Conservation (phyloP, 1,284 basidiomycete species). For the Austroboletus niveus region DNA sequence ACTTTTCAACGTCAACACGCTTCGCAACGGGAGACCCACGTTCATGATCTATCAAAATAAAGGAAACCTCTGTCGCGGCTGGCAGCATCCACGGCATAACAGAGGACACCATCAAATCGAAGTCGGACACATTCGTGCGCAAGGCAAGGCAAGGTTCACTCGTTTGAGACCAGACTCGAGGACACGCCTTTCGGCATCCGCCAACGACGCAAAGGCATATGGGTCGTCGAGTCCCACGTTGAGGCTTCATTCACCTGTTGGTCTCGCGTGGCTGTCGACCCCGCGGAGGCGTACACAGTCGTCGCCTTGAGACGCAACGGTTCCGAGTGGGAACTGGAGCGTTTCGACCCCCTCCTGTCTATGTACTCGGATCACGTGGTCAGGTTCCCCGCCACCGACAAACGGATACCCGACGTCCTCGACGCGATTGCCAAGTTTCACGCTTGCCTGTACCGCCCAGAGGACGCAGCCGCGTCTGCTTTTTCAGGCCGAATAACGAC, state of each 20-base stretch:
- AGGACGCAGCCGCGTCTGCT: too few species aligned
- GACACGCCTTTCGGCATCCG: neutral
- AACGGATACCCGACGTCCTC: too few species aligned
- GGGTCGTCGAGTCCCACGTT: too few species aligned
- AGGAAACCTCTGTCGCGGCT: conserved; percentile 14
- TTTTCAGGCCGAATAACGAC: too few species aligned
- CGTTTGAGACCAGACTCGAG: conserved; percentile 15
- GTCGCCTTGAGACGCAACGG: neutral
- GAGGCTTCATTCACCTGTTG: neutral
- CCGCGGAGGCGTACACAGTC: conserved; percentile 10
- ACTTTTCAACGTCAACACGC: conserved; percentile 22
- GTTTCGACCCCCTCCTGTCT: too few species aligned
- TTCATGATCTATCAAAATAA: conserved; percentile 16
- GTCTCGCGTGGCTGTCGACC: conserved; percentile 5
- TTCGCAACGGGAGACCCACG: conserved; percentile 10
- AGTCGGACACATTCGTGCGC: conserved; percentile 1
- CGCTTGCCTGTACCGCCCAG: too few species aligned
- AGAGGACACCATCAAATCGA: conserved; percentile 10
- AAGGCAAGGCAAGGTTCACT: conserved; percentile 10
- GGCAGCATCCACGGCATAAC: conserved; percentile 21
- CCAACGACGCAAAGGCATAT: neutral
- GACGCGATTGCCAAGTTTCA: too few species aligned
- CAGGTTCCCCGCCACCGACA: conserved; percentile 2
- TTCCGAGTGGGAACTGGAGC: too few species aligned
- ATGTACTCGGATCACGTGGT: conserved; percentile 6